phyloP scores from a whole-genome alignment of 129 eudicot species.

The Ambrosia artemisiifolia region DNA sequence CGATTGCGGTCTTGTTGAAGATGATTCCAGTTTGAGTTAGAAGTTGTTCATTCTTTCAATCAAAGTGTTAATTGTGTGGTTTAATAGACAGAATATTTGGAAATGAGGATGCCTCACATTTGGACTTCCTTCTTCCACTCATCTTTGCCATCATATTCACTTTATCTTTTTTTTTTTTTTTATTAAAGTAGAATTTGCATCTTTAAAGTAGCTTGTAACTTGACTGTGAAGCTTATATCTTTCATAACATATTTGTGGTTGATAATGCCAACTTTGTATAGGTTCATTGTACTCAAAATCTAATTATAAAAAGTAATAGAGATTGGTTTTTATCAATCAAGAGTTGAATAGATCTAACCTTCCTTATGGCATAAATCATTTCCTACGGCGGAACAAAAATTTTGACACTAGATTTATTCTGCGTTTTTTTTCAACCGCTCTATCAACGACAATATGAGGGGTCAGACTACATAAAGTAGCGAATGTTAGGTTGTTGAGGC shows the following conservation, averaged over 20 bases:
- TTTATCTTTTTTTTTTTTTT: conserved; percentile 4
- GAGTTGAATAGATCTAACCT: not conserved
- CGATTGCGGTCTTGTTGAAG: conserved; percentile 72
- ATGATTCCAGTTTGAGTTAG: conserved; percentile 42
- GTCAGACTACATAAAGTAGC: not conserved
- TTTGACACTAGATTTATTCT: not conserved
- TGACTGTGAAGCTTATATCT: conserved; percentile 16
- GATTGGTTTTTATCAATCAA: not conserved
- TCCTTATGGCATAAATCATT: not conserved
- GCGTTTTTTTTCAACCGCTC: not conserved
- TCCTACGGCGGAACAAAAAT: not conserved
- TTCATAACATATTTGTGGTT: conserved; percentile 7
- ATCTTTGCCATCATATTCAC: conserved; percentile 1
- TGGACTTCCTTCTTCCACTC: conserved; percentile 10
- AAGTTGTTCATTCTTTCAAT: conserved; percentile 18
- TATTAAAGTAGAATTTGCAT: conserved; percentile 15
- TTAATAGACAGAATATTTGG: not conserved
- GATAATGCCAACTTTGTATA: not conserved
- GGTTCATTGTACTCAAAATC: conserved; percentile 10
- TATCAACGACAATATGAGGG: not conserved
- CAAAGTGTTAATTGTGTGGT: conserved; percentile 2
- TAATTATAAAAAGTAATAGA: not conserved
- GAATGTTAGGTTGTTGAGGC: no score
- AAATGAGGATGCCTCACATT: conserved; percentile 7
- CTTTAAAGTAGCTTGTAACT: conserved; percentile 15